A percentile compares a stretch with the other conserved stretches of the same genome.
Conservation (phyloP, 352 stramenopile genomes). For the Elongisporangium prolatum region DNA sequence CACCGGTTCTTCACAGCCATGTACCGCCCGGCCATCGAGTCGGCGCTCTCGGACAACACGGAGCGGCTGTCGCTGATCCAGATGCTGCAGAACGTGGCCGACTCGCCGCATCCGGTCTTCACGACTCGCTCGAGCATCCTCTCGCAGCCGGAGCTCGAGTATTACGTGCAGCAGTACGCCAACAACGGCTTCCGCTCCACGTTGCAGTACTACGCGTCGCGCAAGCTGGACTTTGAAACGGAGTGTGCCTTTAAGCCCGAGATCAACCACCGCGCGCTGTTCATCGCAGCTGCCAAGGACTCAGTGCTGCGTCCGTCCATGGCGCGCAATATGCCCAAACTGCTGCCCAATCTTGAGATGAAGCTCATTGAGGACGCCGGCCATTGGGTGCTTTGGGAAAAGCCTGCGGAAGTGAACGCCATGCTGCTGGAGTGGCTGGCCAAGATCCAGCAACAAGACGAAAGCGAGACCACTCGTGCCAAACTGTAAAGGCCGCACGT, state of each 20-base stretch:
- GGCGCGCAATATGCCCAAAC: constrained; percentile 45
- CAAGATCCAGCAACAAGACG: constrained; percentile 12
- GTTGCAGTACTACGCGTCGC: constrained; percentile 54
- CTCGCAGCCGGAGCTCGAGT: constrained; percentile 47
- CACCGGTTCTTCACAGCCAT: constrained; percentile 48
- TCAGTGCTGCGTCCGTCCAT: constrained; percentile 49
- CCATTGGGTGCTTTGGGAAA: constrained; percentile 64
- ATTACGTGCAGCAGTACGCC: constrained; percentile 55
- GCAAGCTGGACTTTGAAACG: constrained; percentile 54
- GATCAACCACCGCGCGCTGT: constrained; percentile 49
- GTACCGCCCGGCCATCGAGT: constrained; percentile 42
- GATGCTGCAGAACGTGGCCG: constrained; percentile 23
- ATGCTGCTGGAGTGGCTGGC: constrained; percentile 34
- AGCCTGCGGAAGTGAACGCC: constrained; percentile 35
- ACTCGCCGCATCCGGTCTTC: constrained; percentile 28
- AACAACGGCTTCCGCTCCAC: constrained; percentile 49
- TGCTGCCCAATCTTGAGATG: constrained; percentile 47
- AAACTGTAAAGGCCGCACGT: constrained; percentile 4
- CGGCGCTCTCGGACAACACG: constrained; percentile 2
- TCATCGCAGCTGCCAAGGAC: constrained; percentile 56
- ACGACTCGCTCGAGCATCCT: constrained; percentile 38
- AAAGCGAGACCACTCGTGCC: constrained; percentile 2
- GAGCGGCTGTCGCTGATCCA: constrained; percentile 13
- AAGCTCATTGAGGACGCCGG: constrained; percentile 45
- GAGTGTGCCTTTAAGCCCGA: constrained; percentile 23